phyloP scores from a whole-genome alignment of 768 basidiomycete species.

The Calvatia gigantea region DNA sequence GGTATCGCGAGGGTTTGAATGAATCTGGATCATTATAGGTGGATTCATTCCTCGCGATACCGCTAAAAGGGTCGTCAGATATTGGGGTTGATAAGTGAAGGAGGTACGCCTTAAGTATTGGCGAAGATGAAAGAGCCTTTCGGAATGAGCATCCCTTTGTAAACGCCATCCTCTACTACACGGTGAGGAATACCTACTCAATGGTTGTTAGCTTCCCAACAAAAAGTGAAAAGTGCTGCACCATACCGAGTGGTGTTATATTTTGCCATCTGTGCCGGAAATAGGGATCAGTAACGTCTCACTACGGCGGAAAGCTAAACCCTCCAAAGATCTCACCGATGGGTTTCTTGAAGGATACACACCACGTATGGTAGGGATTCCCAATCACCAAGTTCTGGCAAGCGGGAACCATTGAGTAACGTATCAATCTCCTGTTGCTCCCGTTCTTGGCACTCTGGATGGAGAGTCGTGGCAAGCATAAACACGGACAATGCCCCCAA shows the following conservation, averaged over 20 bases:
- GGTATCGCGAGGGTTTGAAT: conserved; percentile 54
- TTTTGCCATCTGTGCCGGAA: neutral
- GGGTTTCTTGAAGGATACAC: conserved; percentile 51
- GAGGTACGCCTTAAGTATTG: conserved; percentile 51
- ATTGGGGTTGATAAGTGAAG: neutral
- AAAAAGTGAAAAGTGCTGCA: neutral
- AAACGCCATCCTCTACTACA: conserved; percentile 61
- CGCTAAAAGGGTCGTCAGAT: conserved; percentile 25
- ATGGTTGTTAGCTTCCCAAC: neutral
- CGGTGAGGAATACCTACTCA: conserved; percentile 57
- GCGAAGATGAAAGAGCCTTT: conserved; percentile 60
- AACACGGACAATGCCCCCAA: conserved; percentile 55
- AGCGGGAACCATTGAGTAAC: conserved; percentile 48
- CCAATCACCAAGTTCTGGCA: conserved; percentile 60
- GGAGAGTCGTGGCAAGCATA: conserved; percentile 60
- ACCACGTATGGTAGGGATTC: no score
- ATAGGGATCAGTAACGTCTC: conserved; percentile 15
- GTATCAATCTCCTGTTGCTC: conserved; percentile 70
- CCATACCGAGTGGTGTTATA: conserved; percentile 3
- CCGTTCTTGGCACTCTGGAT: conserved; percentile 52
- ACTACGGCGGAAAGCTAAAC: conserved; percentile 55
- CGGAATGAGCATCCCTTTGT: conserved; percentile 53
- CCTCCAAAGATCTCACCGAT: conserved; percentile 43
- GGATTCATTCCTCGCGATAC: conserved; percentile 42
- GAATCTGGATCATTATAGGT: conserved; percentile 45